These are phyloP conservation scores for Coffea canephora DNA, from an alignment of 257 asterid genomes.

Conservation along the genomic window DNA sequence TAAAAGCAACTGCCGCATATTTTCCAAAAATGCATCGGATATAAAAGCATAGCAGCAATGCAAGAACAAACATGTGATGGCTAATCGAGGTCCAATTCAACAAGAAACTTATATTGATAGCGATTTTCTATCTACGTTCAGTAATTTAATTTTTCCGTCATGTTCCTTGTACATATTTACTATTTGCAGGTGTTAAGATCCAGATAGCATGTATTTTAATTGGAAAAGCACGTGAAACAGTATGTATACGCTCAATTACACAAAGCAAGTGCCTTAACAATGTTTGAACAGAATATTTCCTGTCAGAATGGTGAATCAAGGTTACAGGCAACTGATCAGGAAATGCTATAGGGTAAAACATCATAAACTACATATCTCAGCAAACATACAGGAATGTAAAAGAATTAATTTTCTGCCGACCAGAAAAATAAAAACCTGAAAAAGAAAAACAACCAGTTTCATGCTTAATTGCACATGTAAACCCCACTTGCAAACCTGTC, in stretches of 20 bases:
- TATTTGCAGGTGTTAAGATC: background rate
- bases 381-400: slow-evolving; percentile 3
- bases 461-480: slow-evolving; percentile 65
- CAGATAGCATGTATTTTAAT: background rate
- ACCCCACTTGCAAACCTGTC: slow-evolving; percentile 82
- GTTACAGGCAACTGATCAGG: slow-evolving; percentile 1
- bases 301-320: background rate
- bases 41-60: background rate
- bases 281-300: slow-evolving; percentile 10
- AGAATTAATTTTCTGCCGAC: background rate
- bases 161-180: background rate
- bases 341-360: slow-evolving; percentile 16
- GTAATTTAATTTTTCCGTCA: background rate
- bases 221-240: background rate
- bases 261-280: background rate
- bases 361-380: slow-evolving; percentile 13
- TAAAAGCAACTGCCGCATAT: background rate
- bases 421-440: background rate
- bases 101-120: background rate
- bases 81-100: background rate
- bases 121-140: background rate
- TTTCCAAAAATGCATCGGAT: background rate
- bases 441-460: too few relatives aligned
- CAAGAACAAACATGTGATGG: background rate
- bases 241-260: slow-evolving; percentile 4